phyloP scores from a whole-genome alignment of 345 rosid species.

The Lepidium aucheri region DNA sequence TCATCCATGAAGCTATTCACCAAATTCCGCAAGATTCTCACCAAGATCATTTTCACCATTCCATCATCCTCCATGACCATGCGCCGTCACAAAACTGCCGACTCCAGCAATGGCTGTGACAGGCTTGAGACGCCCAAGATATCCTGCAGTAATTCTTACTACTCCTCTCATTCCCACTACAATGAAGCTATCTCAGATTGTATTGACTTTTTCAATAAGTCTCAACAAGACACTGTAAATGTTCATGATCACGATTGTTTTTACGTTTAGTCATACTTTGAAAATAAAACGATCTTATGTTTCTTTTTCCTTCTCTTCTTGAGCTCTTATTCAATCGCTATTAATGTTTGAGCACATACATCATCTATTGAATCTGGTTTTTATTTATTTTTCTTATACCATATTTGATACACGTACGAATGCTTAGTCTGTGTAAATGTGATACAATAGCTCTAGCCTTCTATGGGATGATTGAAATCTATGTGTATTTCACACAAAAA shows the following conservation, averaged over 20 bases:
- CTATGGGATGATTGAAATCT: neutral
- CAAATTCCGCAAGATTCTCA: constrained; percentile 60
- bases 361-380: neutral
- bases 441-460: neutral
- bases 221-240: constrained; percentile 11
- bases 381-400: neutral
- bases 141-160: constrained; percentile 68
- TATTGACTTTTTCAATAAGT: constrained; percentile 77
- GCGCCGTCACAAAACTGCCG: neutral
- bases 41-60: constrained; percentile 44
- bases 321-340: neutral
- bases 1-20: constrained; percentile 67
- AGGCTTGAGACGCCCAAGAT: constrained; percentile 72
- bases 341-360: neutral
- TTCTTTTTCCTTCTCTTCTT: neutral
- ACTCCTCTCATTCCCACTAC: constrained; percentile 80
- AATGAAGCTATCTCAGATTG: constrained; percentile 82
- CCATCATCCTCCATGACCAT: constrained; percentile 23
- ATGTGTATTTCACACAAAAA: neutral
- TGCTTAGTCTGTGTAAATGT: neutral
- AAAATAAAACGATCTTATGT: neutral
- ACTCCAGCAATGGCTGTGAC: constrained; percentile 20
- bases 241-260: neutral
- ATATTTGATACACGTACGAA: neutral
- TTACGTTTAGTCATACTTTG: neutral